These are phyloP conservation scores for Blastobotrys parvus DNA, from an alignment of 805 yeast species.

Conservation along the genomic window DNA sequence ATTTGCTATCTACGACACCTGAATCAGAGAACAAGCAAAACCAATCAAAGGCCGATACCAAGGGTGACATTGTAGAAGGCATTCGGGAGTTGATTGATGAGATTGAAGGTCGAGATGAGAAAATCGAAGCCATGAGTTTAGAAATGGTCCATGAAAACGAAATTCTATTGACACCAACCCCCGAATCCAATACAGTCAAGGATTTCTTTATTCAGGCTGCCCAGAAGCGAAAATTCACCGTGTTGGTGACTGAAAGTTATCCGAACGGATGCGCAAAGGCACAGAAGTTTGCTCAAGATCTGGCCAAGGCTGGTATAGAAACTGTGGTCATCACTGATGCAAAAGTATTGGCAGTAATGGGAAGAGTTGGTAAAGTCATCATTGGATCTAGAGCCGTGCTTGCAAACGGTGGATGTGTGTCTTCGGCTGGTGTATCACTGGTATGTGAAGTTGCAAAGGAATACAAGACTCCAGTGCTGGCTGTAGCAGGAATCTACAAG, in stretches of 20 bases:
- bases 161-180: constrained; percentile 76
- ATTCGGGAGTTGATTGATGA: constrained; percentile 90
- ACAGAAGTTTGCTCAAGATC: constrained; percentile 66
- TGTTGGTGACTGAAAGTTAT: constrained; percentile 76
- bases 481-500: constrained; percentile 90
- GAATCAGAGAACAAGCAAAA: constrained; percentile 17
- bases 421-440: constrained; percentile 83
- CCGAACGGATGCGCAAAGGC: constrained; percentile 81
- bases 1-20: constrained; percentile 48
- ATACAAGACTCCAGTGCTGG: constrained; percentile 91
- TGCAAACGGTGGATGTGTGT: constrained; percentile 91
- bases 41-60: constrained; percentile 42
- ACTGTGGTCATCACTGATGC: constrained; percentile 90
- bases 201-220: constrained; percentile 82
- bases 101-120: constrained; percentile 80
- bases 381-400: constrained; percentile 88
- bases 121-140: constrained; percentile 80
- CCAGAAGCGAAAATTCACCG: constrained; percentile 84
- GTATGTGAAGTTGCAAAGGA: constrained; percentile 95
- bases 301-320: constrained; percentile 80
- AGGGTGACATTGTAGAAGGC: constrained; percentile 84
- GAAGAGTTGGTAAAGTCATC: constrained; percentile 92
- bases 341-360: constrained; percentile 90
- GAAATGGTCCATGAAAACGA: constrained; percentile 89
- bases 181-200: constrained; percentile 80